Evolutionary conservation across 73 alveolate species (phyloP).

Genomic region (Tetrahymena elliotti): DNA sequence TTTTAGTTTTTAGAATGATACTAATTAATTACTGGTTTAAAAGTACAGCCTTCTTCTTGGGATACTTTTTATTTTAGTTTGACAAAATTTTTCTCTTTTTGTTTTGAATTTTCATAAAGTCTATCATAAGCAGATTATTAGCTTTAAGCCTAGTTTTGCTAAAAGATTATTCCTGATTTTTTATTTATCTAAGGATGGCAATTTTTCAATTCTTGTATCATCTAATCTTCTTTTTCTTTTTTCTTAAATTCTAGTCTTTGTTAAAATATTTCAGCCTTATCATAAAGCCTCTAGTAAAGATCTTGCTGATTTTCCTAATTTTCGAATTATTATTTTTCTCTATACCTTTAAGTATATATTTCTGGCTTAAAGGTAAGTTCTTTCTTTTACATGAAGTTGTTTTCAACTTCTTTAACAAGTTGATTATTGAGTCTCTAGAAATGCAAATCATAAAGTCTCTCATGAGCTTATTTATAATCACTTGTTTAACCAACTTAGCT

Average conservation of each 20-base stretch:
- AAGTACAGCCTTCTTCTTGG: background rate
- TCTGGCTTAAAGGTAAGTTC: background rate
- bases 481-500: background rate
- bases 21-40: background rate
- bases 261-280: background rate
- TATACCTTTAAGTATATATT: background rate
- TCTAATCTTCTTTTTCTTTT: background rate
- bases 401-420: background rate
- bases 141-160: background rate
- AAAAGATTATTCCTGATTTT: background rate
- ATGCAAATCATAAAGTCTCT: background rate
- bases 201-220: background rate
- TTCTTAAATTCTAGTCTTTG: background rate
- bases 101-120: background rate
- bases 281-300: background rate
- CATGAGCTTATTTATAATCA: background rate
- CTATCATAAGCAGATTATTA: background rate
- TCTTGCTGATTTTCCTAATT: background rate
- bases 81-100: background rate
- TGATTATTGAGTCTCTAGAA: background rate
- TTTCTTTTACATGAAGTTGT: background rate
- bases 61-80: background rate
- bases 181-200: background rate
- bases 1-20: background rate
- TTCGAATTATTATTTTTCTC: background rate